A percentile compares a stretch with the other conserved stretches of the same genome.
Conservation (phyloP, 164 flowering plant species). For the Piper longum region DNA sequence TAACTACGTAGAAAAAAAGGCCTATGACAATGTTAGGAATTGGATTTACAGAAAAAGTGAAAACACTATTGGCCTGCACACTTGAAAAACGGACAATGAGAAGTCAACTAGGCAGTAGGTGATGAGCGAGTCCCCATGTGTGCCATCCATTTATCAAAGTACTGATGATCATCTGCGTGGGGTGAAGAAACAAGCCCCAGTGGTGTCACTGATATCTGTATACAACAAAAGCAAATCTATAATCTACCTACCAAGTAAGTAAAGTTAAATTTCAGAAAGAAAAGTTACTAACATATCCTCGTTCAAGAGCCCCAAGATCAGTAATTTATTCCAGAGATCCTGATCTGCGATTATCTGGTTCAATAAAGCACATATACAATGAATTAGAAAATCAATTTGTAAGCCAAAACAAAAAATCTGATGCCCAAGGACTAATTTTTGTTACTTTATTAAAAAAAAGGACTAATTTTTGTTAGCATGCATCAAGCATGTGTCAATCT, state of each 20-base stretch:
- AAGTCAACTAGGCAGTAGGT: conserved; percentile 28
- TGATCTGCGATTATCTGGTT: conserved; percentile 17
- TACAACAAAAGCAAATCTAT: conserved; percentile 1
- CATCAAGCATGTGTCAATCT: not conserved
- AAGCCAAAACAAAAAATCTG: not conserved
- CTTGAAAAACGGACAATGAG: not conserved
- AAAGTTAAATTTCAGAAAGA: not conserved
- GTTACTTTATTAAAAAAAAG: too few species aligned
- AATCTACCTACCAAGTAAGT: not conserved
- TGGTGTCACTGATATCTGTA: conserved; percentile 74
- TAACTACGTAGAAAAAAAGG: too few species aligned
- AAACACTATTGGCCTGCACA: too few species aligned
- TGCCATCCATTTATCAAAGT: conserved; percentile 48
- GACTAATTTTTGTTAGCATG: not conserved
- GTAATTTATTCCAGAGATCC: conserved; percentile 21
- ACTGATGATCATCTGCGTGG: conserved; percentile 23
- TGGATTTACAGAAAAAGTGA: too few species aligned
- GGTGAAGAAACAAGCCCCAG: conserved; percentile 52
- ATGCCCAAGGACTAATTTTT: too few species aligned
- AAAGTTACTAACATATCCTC: conserved; percentile 57
- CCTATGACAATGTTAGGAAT: too few species aligned
- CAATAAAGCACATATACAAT: too few species aligned
- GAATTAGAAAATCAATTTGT: not conserved
- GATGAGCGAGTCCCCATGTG: conserved; percentile 18
- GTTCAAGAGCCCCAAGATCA: conserved; percentile 30